Evolutionary conservation across 2,329 filamentous ascomycete genomes (phyloP).

Genomic region (Xylariaceae sp.): DNA sequence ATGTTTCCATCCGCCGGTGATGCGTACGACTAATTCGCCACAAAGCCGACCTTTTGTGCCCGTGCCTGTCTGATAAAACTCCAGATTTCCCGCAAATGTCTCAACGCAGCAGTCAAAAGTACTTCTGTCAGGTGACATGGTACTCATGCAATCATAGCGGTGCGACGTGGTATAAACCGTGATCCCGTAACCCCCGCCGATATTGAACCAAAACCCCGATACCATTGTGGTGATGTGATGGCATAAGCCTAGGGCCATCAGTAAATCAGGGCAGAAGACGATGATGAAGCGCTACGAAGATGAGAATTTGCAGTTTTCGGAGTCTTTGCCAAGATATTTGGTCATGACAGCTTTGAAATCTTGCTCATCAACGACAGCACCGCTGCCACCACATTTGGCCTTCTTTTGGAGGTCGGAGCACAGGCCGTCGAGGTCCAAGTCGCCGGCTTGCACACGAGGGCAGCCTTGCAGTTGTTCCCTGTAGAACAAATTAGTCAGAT

Average conservation of each 20-base stretch:
- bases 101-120: slow-evolving; percentile 2
- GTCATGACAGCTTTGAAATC: slow-evolving; percentile 80
- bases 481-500: slow-evolving; percentile 36
- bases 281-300: too few relatives aligned
- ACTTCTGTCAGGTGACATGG: neutral
- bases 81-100: slow-evolving; percentile 5
- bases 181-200: slow-evolving; percentile 2
- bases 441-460: slow-evolving; percentile 81
- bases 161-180: slow-evolving; percentile 8
- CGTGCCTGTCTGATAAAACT: slow-evolving; percentile 11
- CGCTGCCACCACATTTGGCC: slow-evolving; percentile 87
- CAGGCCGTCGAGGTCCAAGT: slow-evolving; percentile 88
- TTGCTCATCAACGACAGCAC: slow-evolving; percentile 81
- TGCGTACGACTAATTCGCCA: slow-evolving; percentile 1
- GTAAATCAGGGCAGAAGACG: slow-evolving; percentile 3
- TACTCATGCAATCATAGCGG: neutral
- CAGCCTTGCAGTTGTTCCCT: slow-evolving; percentile 91
- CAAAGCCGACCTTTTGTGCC: slow-evolving; percentile 10
- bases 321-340: slow-evolving; percentile 49
- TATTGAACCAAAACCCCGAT: slow-evolving; percentile 12
- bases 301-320: too few relatives aligned
- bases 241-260: slow-evolving; percentile 10
- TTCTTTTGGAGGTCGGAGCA: slow-evolving; percentile 93
- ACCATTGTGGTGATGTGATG: slow-evolving; percentile 7
- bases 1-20: slow-evolving; percentile 8